These are phyloP conservation scores for Stagonosporopsis vannaccii DNA, from an alignment of 2,329 filamentous ascomycete genomes.

Conservation along the genomic window DNA sequence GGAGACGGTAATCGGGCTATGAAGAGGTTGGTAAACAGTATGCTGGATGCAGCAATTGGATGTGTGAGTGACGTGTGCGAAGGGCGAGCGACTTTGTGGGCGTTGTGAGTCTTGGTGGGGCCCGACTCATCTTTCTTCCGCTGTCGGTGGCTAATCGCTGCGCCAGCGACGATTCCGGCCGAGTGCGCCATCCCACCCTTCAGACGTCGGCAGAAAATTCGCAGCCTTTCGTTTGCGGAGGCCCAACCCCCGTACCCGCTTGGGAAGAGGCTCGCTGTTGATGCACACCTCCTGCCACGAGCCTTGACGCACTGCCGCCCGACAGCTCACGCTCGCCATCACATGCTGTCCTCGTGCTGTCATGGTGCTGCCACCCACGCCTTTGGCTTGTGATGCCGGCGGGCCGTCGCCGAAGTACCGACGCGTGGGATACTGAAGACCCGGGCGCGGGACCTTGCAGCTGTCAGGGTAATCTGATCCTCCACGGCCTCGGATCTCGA, in stretches of 20 bases:
- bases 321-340: background rate
- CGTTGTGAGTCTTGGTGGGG: constrained; percentile 16
- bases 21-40: background rate
- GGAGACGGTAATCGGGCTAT: background rate
- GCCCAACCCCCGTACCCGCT: background rate
- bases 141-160: constrained; percentile 17
- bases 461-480: background rate
- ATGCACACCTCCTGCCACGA: background rate
- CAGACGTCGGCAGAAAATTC: constrained; percentile 16
- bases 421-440: background rate
- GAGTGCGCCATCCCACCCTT: constrained; percentile 6
- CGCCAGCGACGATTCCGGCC: constrained; percentile 11
- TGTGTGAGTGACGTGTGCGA: constrained; percentile 12
- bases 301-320: background rate
- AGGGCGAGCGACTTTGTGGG: constrained; percentile 8
- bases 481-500: background rate
- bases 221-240: constrained; percentile 11
- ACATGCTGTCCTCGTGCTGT: background rate
- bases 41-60: constrained; percentile 12
- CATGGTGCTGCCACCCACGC: background rate
- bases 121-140: constrained; percentile 19
- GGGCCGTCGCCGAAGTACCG: constrained; percentile 14
- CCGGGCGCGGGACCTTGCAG: constrained; percentile 15
- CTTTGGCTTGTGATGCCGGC: constrained; percentile 5
- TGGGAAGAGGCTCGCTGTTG: background rate